Evolutionary conservation across 257 asterid genomes (phyloP).

Genomic region (Fraxinus pennsylvanica): DNA sequence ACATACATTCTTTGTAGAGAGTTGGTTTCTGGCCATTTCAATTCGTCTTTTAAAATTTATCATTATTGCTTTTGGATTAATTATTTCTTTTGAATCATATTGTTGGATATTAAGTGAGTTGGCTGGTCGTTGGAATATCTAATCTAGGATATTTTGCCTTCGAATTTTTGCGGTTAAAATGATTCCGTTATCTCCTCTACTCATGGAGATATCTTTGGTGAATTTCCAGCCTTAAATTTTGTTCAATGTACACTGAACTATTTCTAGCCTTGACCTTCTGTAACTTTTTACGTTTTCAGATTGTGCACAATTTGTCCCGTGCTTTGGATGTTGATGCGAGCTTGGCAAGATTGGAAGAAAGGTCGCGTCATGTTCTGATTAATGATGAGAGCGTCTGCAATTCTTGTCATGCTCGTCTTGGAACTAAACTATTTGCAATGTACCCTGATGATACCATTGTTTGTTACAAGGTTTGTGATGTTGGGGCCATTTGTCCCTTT

Average conservation of each 20-base stretch:
- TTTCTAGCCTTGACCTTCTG: background rate
- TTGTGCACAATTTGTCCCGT: slow-evolving; percentile 72
- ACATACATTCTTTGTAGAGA: slow-evolving; percentile 4
- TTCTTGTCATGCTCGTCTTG: slow-evolving; percentile 94
- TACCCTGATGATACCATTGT: slow-evolving; percentile 96
- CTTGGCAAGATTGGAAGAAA: slow-evolving; percentile 88
- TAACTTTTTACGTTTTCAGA: slow-evolving; percentile 40
- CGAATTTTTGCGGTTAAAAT: background rate
- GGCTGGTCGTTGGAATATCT: slow-evolving; percentile 23
- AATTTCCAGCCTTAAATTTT: slow-evolving; percentile 8
- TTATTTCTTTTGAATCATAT: slow-evolving; percentile 1
- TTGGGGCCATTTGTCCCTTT: background rate
- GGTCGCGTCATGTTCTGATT: slow-evolving; percentile 81
- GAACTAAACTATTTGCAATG: slow-evolving; percentile 95
- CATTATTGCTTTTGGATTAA: background rate
- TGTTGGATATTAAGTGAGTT: slow-evolving; percentile 15
- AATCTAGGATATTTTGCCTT: slow-evolving; percentile 9
- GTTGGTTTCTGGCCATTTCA: slow-evolving; percentile 8
- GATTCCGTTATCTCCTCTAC: background rate
- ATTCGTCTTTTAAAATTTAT: background rate
- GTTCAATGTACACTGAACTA: background rate
- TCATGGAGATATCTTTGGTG: slow-evolving; percentile 11
- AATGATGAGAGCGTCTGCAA: slow-evolving; percentile 86
- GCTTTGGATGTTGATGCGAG: slow-evolving; percentile 79
- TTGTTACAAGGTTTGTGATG: slow-evolving; percentile 79